Percentiles rank a stretch among this genome's conserved stretches.
These are phyloP conservation scores for Eucalyptus regnans DNA, from an alignment of 345 rosid species.

Conservation along the genomic window DNA sequence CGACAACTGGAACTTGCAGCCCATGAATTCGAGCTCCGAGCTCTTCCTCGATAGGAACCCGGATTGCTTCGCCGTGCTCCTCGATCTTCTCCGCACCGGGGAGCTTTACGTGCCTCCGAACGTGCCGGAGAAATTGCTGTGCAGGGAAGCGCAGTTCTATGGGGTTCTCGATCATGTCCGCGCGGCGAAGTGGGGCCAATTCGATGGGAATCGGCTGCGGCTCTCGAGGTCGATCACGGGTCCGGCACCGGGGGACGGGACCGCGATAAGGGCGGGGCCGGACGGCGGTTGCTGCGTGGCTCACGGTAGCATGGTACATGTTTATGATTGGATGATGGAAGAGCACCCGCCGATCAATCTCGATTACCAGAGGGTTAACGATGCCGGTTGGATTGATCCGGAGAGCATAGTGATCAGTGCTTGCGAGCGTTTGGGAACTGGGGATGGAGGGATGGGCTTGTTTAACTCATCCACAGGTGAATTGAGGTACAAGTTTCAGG, in stretches of 20 bases:
- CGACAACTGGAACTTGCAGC: constrained; percentile 56
- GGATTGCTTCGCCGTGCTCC: constrained; percentile 81
- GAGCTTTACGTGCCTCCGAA: constrained; percentile 64
- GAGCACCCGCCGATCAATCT: constrained; percentile 72
- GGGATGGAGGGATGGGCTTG: constrained; percentile 95
- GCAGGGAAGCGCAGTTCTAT: constrained; percentile 76
- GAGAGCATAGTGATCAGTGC: constrained; percentile 57
- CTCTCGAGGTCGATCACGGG: constrained; percentile 47
- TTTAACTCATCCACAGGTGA: constrained; percentile 67
- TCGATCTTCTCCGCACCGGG: constrained; percentile 97
- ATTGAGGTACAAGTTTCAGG: constrained; percentile 62
- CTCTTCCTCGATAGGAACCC: constrained; percentile 81
- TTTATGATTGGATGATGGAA: constrained; percentile 83
- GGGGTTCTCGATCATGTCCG: constrained; percentile 74
- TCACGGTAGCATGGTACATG: constrained; percentile 85
- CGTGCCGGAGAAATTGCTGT: constrained; percentile 58
- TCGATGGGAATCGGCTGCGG: constrained; percentile 74
- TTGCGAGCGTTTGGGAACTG: constrained; percentile 70
- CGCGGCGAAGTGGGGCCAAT: constrained; percentile 69
- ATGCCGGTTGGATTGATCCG: constrained; percentile 67
- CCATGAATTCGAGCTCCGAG: constrained; percentile 8
- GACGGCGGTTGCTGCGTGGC: constrained; percentile 96
- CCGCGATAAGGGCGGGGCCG: constrained; percentile 87
- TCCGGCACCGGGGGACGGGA: constrained; percentile 93
- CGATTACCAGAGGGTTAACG: constrained; percentile 87